phyloP scores from a whole-genome alignment of 2,329 filamentous ascomycete genomes.

The Onygenales sp. region DNA sequence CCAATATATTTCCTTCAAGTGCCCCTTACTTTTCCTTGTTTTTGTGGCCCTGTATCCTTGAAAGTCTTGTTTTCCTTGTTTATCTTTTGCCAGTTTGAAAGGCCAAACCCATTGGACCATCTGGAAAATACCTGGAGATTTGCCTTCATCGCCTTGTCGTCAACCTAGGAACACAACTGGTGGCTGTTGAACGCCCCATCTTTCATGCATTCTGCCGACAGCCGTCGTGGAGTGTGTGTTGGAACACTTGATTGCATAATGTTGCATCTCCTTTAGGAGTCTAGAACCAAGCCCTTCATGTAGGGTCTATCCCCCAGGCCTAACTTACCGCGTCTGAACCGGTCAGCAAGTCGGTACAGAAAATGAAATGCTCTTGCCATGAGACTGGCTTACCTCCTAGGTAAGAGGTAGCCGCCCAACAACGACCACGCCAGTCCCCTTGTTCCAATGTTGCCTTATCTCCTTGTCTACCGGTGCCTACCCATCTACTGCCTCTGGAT shows the following conservation, averaged over 20 bases:
- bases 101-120: slow-evolving; percentile 1
- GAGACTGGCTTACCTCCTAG: background rate
- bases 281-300: slow-evolving; percentile 8
- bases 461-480: background rate
- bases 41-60: slow-evolving; percentile 15
- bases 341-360: slow-evolving; percentile 7
- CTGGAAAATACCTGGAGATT: background rate
- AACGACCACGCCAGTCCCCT: background rate
- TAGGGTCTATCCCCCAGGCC: background rate
- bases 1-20: slow-evolving; percentile 25
- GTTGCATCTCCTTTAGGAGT: slow-evolving; percentile 17
- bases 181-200: slow-evolving; percentile 11
- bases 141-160: slow-evolving; percentile 10
- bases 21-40: slow-evolving; percentile 14
- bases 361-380: background rate
- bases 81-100: slow-evolving; percentile 5
- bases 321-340: slow-evolving; percentile 9
- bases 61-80: slow-evolving; percentile 7
- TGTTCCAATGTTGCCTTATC: background rate
- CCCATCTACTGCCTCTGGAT: background rate
- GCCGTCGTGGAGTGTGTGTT: slow-evolving; percentile 22
- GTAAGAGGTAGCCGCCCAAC: background rate
- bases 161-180: slow-evolving; percentile 18
- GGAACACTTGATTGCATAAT: slow-evolving; percentile 32
- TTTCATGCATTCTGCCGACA: slow-evolving; percentile 18